These are phyloP conservation scores for Porpolomopsis calyptriformis DNA, from an alignment of 768 basidiomycete species.

Conservation along the genomic window DNA sequence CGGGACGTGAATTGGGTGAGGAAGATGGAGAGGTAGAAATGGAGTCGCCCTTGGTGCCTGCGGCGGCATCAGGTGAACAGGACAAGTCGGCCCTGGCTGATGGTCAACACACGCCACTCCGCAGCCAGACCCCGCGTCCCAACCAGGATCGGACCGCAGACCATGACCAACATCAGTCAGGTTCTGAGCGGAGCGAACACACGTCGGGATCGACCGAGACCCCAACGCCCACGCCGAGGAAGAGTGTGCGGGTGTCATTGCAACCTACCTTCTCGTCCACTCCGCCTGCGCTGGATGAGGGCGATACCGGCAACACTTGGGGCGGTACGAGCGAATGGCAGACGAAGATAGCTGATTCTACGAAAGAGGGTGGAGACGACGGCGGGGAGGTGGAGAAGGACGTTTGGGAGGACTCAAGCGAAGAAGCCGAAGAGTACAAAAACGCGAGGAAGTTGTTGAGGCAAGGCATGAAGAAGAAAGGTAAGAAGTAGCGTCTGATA, in stretches of 20 bases:
- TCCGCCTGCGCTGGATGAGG: conserved; percentile 54
- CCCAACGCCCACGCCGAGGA: conserved; percentile 29
- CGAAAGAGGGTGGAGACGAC: conserved; percentile 10
- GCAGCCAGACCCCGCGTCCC: too few relatives aligned
- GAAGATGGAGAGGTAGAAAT: conserved; percentile 23
- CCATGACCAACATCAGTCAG: too few relatives aligned
- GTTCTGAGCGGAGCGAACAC: neutral
- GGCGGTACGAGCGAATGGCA: conserved; percentile 7
- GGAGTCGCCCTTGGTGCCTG: too few relatives aligned
- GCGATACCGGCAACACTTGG: conserved; percentile 21
- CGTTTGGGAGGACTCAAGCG: conserved; percentile 68
- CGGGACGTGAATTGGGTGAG: conserved; percentile 45
- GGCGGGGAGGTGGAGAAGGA: conserved; percentile 17
- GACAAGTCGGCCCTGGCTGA: too few relatives aligned
- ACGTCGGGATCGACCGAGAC: neutral
- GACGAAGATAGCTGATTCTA: neutral
- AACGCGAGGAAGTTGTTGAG: conserved; percentile 45
- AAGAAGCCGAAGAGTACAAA: conserved; percentile 60
- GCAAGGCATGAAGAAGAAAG: conserved; percentile 28
- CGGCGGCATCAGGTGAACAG: too few relatives aligned
- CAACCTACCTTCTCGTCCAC: conserved; percentile 67
- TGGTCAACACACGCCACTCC: too few relatives aligned
- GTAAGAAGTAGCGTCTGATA: neutral
- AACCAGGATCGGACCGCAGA: too few relatives aligned
- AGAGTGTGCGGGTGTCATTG: conserved; percentile 72